These are phyloP conservation scores for Citrus reticulata DNA, from an alignment of 345 rosid genomes.

Conservation along the genomic window DNA sequence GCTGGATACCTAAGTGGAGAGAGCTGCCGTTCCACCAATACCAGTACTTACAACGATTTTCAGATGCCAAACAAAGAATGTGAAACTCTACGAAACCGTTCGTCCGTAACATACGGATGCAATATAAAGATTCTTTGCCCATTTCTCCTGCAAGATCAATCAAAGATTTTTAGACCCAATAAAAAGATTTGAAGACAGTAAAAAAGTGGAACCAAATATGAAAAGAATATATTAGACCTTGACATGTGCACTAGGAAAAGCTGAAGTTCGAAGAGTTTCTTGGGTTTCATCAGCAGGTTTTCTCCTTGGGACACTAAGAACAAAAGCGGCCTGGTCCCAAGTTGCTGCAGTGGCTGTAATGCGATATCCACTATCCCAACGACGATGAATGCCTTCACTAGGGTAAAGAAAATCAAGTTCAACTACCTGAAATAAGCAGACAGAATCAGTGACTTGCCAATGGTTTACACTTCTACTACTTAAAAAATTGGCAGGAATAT, in stretches of 20 bases:
- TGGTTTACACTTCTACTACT: neutral
- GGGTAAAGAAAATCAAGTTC: slow-evolving; percentile 98
- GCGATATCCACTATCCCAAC: slow-evolving; percentile 87
- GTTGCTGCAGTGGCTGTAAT: slow-evolving; percentile 96
- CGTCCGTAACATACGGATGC: slow-evolving; percentile 87
- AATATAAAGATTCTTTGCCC: slow-evolving; percentile 85
- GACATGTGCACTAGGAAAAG: slow-evolving; percentile 87
- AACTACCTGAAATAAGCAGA: slow-evolving; percentile 54
- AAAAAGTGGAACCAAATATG: neutral
- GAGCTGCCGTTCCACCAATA: neutral
- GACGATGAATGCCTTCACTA: slow-evolving; percentile 89
- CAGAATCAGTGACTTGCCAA: neutral
- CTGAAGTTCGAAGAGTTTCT: slow-evolving; percentile 89
- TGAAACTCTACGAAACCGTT: slow-evolving; percentile 60
- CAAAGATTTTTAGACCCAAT: neutral
- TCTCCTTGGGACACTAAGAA: slow-evolving; percentile 76
- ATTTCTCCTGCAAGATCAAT: slow-evolving; percentile 67
- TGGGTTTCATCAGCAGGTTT: slow-evolving; percentile 83
- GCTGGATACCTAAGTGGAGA: slow-evolving; percentile 1
- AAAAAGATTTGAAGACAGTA: neutral
- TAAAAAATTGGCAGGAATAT: neutral
- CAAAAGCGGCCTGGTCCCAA: slow-evolving; percentile 89
- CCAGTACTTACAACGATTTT: slow-evolving; percentile 1
- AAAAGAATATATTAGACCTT: slow-evolving; percentile 49
- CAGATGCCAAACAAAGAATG: neutral